Conservation (phyloP, 2,329 filamentous ascomycete species). For the Aureobasidium sp. region DNA sequence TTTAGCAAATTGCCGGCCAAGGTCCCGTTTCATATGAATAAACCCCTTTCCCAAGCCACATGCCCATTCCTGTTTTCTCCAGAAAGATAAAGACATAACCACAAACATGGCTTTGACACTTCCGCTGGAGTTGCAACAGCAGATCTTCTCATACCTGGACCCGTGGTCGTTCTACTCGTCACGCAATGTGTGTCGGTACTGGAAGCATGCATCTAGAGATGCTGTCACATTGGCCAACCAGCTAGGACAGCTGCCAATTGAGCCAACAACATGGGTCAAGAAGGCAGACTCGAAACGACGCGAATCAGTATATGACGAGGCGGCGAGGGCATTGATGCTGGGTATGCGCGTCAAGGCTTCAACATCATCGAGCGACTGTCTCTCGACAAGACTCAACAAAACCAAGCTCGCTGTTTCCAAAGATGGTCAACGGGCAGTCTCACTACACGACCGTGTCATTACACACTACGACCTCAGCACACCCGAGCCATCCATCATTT, state of each 20-base stretch:
- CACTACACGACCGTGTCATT: constrained; percentile 27
- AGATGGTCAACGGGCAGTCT: constrained; percentile 24
- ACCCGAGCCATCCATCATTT: constrained; percentile 18
- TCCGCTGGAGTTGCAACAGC: constrained; percentile 30
- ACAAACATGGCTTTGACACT: constrained; percentile 19
- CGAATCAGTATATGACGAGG: constrained; percentile 25
- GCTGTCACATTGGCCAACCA: constrained; percentile 26
- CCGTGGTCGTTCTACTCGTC: constrained; percentile 28
- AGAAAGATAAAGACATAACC: not conserved
- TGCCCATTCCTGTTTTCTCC: not conserved
- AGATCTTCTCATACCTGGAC: constrained; percentile 29
- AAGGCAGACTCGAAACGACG: constrained; percentile 22
- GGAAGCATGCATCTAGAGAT: constrained; percentile 28
- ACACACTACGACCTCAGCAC: constrained; percentile 26
- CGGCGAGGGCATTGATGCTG: constrained; percentile 28
- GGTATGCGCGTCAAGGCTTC: constrained; percentile 23
- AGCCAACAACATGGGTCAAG: constrained; percentile 22
- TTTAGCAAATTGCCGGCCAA: not conserved
- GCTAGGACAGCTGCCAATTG: constrained; percentile 27
- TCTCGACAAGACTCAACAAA: constrained; percentile 13
- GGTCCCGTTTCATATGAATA: constrained; percentile 3
- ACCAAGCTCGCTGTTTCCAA: constrained; percentile 17
- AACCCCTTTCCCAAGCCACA: not conserved
- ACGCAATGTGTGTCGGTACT: constrained; percentile 29
- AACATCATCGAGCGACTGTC: not conserved